These are phyloP conservation scores for Esteya vermicola DNA, from an alignment of 2,329 filamentous ascomycete genomes.

Conservation along the genomic window DNA sequence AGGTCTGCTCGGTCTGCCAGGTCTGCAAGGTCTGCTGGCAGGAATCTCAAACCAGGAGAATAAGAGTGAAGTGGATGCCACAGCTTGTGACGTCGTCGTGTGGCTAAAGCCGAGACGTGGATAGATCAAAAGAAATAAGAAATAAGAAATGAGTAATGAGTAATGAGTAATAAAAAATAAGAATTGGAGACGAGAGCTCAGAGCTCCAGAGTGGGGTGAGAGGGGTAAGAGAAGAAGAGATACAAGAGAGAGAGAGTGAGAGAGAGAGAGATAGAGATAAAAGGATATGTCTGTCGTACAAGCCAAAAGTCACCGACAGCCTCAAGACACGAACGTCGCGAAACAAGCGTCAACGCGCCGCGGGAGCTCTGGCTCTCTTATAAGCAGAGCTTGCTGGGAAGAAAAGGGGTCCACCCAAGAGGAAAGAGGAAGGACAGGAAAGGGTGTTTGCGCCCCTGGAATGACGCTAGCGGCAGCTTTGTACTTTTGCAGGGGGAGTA, in stretches of 20 bases:
- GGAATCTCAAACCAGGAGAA: background rate
- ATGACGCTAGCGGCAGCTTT: no score
- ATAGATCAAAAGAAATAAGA: no score
- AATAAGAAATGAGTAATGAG: background rate
- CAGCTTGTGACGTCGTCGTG: no score
- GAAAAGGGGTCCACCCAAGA: background rate
- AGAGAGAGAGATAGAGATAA: background rate
- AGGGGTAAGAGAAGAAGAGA: background rate
- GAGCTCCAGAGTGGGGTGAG: background rate
- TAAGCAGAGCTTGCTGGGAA: no score
- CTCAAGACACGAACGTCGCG: background rate
- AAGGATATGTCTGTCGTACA: background rate
- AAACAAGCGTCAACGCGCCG: constrained; percentile 1
- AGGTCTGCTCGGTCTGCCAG: background rate
- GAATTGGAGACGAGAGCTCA: no score
- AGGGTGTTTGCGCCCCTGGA: background rate
- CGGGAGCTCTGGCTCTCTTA: constrained; percentile 7
- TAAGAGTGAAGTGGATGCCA: no score
- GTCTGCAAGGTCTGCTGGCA: background rate
- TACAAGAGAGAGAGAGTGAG: no score
- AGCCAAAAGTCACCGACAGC: background rate
- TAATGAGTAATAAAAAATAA: background rate
- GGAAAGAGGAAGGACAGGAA: background rate
- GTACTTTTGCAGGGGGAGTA: no score
- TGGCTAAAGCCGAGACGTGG: no score